Conservation (phyloP, 176 grass and related monocot genomes). For the Zoysia pacifica region DNA sequence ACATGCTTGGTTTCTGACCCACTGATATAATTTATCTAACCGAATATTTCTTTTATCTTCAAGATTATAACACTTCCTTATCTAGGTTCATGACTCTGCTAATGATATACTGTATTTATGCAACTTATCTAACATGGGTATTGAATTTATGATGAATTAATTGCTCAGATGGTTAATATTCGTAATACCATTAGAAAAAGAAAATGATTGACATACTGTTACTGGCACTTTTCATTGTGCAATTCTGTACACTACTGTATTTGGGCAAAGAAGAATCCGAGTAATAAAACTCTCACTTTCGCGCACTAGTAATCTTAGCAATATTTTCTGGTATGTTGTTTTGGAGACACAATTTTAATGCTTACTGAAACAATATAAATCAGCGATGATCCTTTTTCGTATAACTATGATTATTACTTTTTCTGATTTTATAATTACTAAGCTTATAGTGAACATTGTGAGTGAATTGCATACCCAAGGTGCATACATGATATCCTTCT, state of each 20-base stretch:
- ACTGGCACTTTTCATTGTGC: conserved; percentile 60
- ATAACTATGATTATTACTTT: neutral
- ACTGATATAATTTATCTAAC: neutral
- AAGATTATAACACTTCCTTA: neutral
- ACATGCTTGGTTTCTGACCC: neutral
- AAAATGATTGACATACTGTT: conserved; percentile 5
- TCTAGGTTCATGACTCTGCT: neutral
- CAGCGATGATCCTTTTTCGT: neutral
- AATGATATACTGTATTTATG: neutral
- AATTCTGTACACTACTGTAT: conserved; percentile 80
- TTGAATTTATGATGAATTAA: conserved; percentile 14
- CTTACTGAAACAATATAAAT: conserved; percentile 83
- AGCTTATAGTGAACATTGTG: conserved; percentile 8
- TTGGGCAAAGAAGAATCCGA: conserved; percentile 87
- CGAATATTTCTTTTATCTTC: neutral
- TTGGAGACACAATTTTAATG: conserved; percentile 79
- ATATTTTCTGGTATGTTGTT: conserved; percentile 75
- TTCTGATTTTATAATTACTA: conserved; percentile 8
- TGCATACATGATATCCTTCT: too few species aligned
- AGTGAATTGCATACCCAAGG: neutral
- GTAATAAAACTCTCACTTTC: conserved; percentile 87
- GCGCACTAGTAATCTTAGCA: conserved; percentile 67
- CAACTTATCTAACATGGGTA: conserved; percentile 1
- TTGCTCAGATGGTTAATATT: neutral
- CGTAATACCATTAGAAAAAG: too few species aligned